phyloP scores from a whole-genome alignment of 371 early-diverging fungal genomes.

The Synchytrium microbalum region DNA sequence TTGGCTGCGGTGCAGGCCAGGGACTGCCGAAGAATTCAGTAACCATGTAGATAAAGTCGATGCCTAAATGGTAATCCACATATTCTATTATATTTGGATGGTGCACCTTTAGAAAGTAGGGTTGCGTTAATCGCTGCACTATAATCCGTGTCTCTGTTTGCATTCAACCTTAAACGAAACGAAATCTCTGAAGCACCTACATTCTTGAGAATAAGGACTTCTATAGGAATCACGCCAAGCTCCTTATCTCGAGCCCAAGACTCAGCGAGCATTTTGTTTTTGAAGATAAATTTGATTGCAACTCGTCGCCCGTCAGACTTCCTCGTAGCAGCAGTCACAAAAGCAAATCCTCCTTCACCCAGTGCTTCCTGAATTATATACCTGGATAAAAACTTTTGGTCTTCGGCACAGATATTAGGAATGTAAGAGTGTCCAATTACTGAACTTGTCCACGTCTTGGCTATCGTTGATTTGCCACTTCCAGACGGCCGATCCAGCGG shows the following conservation, averaged over 20 bases:
- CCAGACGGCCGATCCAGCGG: too few relatives aligned
- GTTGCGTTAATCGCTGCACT: too few relatives aligned
- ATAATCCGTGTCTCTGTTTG: too few relatives aligned
- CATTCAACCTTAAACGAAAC: background rate
- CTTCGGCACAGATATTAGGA: too few relatives aligned
- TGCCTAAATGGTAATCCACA: constrained; percentile 59
- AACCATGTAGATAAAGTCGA: constrained; percentile 57
- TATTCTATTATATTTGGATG: constrained; percentile 63
- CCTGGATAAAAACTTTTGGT: constrained; percentile 37
- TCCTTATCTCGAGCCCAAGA: constrained; percentile 51
- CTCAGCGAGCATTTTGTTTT: constrained; percentile 40
- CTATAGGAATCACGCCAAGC: constrained; percentile 61
- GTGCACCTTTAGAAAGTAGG: constrained; percentile 18
- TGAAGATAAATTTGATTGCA: constrained; percentile 7
- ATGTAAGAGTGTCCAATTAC: too few relatives aligned
- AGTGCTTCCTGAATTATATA: constrained; percentile 59
- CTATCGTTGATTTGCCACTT: too few relatives aligned
- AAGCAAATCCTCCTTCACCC: constrained; percentile 72
- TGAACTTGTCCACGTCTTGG: too few relatives aligned
- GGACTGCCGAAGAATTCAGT: constrained; percentile 72
- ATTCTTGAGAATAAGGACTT: constrained; percentile 61
- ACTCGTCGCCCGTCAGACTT: constrained; percentile 12
- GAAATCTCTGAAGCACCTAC: constrained; percentile 17
- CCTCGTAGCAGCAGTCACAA: constrained; percentile 56
- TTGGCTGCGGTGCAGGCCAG: constrained; percentile 34